Evolutionary conservation across 176 grass and related monocot genomes (phyloP).

Genomic region (Musa itinerans): DNA sequence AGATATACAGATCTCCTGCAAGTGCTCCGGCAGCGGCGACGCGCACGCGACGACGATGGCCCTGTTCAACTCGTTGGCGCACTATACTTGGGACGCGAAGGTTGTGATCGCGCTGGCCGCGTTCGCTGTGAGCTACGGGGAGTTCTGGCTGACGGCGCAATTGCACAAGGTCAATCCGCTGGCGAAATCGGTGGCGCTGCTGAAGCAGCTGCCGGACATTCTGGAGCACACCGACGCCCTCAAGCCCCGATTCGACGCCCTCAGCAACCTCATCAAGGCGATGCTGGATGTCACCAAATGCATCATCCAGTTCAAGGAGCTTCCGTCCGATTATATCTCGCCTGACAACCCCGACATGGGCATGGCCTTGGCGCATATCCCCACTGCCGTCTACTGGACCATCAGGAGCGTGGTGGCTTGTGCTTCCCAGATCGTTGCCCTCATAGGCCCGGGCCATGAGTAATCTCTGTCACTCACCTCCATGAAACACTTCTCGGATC

Average conservation of each 20-base stretch:
- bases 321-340: constrained; percentile 22
- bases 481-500: no score
- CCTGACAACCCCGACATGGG: constrained; percentile 24
- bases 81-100: constrained; percentile 41
- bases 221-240: constrained; percentile 34
- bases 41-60: constrained; percentile 28
- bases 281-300: constrained; percentile 40
- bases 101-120: constrained; percentile 32
- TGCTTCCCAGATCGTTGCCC: constrained; percentile 29
- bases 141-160: constrained; percentile 38
- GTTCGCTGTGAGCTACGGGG: constrained; percentile 32
- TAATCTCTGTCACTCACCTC: constrained; percentile 8
- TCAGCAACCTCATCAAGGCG: constrained; percentile 37
- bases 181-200: constrained; percentile 21
- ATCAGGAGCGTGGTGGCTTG: constrained; percentile 33
- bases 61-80: constrained; percentile 24
- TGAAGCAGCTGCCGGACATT: constrained; percentile 38
- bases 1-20: constrained; percentile 21
- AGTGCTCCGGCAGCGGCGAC: constrained; percentile 27
- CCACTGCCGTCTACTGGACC: constrained; percentile 40
- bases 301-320: constrained; percentile 35
- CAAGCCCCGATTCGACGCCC: constrained; percentile 36
- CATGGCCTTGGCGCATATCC: constrained; percentile 26
- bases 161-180: constrained; percentile 27
- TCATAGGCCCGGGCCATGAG: constrained; percentile 36